These are phyloP conservation scores for Exophiala phaeomuriformis DNA, from an alignment of 2,329 filamentous ascomycete genomes.

Conservation along the genomic window DNA sequence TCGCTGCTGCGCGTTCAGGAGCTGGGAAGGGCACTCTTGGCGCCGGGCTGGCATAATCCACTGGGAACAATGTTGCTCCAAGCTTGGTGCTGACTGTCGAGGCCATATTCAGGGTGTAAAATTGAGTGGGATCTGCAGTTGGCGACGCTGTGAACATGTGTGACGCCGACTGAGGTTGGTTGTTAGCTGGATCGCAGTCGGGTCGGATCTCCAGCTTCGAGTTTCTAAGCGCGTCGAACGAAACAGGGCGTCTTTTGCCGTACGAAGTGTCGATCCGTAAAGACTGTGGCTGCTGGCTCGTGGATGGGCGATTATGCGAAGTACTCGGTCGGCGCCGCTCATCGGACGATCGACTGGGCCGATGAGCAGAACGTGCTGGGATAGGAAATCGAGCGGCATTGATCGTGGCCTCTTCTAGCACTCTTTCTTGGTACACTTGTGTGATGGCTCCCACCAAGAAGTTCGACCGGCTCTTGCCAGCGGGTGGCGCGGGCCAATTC, in stretches of 20 bases:
- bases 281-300: slow-evolving; percentile 8
- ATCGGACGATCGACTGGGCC: slow-evolving; percentile 13
- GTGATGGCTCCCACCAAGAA: slow-evolving; percentile 57
- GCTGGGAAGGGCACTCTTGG: slow-evolving; percentile 18
- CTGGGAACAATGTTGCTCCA: slow-evolving; percentile 25
- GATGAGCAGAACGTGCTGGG: slow-evolving; percentile 14
- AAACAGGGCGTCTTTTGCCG: slow-evolving; percentile 10
- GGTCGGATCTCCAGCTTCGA: slow-evolving; percentile 10
- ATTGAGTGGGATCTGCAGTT: slow-evolving; percentile 21
- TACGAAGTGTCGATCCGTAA: slow-evolving; percentile 18
- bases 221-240: slow-evolving; percentile 5
- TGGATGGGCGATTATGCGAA: slow-evolving; percentile 1
- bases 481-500: slow-evolving; percentile 46
- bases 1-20: slow-evolving; percentile 5
- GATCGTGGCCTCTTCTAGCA: slow-evolving; percentile 20
- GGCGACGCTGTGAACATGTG: slow-evolving; percentile 19
- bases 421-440: slow-evolving; percentile 49
- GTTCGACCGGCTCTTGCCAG: slow-evolving; percentile 43
- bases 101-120: slow-evolving; percentile 22
- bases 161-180: neutral
- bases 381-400: slow-evolving; percentile 20
- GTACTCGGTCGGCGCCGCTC: slow-evolving; percentile 5
- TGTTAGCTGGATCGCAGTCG: slow-evolving; percentile 9
- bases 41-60: slow-evolving; percentile 19
- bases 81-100: slow-evolving; percentile 22